phyloP scores from a whole-genome alignment of 1,139 yeast species.

The Spathaspora jeffriesii region DNA sequence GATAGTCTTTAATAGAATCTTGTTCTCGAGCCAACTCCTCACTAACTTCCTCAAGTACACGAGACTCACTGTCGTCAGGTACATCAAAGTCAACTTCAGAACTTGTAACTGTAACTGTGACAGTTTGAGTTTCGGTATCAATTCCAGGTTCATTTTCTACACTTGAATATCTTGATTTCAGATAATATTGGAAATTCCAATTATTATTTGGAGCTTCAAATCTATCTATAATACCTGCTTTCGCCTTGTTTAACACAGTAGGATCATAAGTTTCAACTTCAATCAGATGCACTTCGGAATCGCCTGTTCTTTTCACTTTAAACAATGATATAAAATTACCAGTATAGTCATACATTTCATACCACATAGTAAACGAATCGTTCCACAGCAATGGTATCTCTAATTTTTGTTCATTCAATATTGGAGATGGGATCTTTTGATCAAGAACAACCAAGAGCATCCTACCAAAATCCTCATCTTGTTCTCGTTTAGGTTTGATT shows the following conservation, averaged over 20 bases:
- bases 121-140: slow-evolving; percentile 3
- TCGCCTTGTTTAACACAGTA: slow-evolving; percentile 28
- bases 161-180: slow-evolving; percentile 5
- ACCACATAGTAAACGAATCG: slow-evolving; percentile 37
- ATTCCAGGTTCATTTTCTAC: too few species aligned
- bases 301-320: slow-evolving; percentile 25
- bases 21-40: background rate
- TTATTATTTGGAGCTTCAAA: slow-evolving; percentile 22
- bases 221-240: slow-evolving; percentile 20
- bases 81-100: background rate
- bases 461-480: slow-evolving; percentile 19
- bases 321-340: slow-evolving; percentile 30
- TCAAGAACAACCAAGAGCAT: slow-evolving; percentile 25
- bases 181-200: slow-evolving; percentile 29
- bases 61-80: background rate
- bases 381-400: slow-evolving; percentile 26
- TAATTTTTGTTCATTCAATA: slow-evolving; percentile 10
- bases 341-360: slow-evolving; percentile 33
- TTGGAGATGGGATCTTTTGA: slow-evolving; percentile 29
- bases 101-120: slow-evolving; percentile 8
- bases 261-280: slow-evolving; percentile 31
- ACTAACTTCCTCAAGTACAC: background rate
- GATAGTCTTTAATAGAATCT: background rate
- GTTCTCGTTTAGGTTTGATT: slow-evolving; percentile 15
- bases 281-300: slow-evolving; percentile 13